These are phyloP conservation scores for Colletotrichum sublineola DNA, from an alignment of 2,329 filamentous ascomycete genomes.

Conservation along the genomic window DNA sequence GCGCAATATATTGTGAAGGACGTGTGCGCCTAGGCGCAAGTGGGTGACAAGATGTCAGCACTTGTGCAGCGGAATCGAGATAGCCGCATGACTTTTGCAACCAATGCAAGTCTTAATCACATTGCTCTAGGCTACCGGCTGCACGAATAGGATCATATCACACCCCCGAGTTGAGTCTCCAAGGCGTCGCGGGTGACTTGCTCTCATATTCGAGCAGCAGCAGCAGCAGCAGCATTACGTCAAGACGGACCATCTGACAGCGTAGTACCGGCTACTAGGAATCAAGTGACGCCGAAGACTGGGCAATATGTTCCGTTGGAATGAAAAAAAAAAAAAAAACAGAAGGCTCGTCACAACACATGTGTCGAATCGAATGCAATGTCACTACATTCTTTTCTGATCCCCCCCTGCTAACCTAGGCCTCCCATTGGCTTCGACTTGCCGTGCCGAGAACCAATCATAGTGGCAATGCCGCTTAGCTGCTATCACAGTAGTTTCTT, in stretches of 20 bases:
- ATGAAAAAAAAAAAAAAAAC: neutral
- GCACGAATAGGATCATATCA: constrained; percentile 6
- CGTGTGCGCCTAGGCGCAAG: constrained; percentile 33
- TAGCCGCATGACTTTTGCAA: constrained; percentile 37
- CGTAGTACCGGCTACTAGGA: constrained; percentile 20
- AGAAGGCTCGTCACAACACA: constrained; percentile 36
- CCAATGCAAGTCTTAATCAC: constrained; percentile 36
- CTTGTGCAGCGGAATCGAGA: constrained; percentile 36
- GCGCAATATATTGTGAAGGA: constrained; percentile 31
- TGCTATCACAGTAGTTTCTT: constrained; percentile 28
- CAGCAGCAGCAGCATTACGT: constrained; percentile 12
- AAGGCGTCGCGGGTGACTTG: neutral
- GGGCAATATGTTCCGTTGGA: constrained; percentile 14
- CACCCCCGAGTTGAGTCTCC: neutral
- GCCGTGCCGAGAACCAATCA: constrained; percentile 34
- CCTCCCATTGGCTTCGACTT: constrained; percentile 35
- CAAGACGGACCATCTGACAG: constrained; percentile 21
- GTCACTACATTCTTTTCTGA: constrained; percentile 26
- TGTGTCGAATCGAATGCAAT: constrained; percentile 33
- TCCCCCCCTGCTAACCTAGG: constrained; percentile 12
- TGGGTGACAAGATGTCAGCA: constrained; percentile 41
- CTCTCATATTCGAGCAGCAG: constrained; percentile 11
- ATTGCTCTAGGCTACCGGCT: constrained; percentile 17
- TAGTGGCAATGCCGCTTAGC: constrained; percentile 16
- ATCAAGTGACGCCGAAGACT: constrained; percentile 22